Conservation (phyloP, 2,329 filamentous ascomycete species). For the Trichothecium roseum region DNA sequence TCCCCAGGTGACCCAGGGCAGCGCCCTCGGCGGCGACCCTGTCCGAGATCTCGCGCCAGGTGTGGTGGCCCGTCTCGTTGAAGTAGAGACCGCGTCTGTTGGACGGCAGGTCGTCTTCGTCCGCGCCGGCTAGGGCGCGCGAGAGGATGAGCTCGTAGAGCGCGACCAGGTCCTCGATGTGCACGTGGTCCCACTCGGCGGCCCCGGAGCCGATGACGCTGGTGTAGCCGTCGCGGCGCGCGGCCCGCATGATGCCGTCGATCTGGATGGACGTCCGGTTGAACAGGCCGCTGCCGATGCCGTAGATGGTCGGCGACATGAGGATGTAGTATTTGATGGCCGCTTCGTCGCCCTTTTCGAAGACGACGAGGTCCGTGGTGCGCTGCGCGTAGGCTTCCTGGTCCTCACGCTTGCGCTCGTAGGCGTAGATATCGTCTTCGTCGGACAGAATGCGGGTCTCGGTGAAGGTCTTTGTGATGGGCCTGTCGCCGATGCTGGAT, state of each 20-base stretch:
- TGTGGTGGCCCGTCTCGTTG: constrained; percentile 24
- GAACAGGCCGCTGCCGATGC: constrained; percentile 29
- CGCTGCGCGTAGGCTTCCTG: constrained; percentile 29
- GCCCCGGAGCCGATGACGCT: constrained; percentile 22
- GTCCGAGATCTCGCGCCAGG: constrained; percentile 26
- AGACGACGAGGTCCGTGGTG: constrained; percentile 30
- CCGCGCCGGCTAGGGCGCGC: constrained; percentile 18
- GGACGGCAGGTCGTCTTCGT: constrained; percentile 18
- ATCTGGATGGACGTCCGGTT: constrained; percentile 28
- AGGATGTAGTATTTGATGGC: constrained; percentile 34
- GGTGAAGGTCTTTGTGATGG: constrained; percentile 20
- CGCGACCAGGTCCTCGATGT: constrained; percentile 29
- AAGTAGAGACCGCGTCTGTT: constrained; percentile 32
- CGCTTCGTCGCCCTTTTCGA: constrained; percentile 24
- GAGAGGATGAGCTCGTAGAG: constrained; percentile 28
- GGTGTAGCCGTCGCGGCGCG: constrained; percentile 13
- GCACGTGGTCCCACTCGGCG: constrained; percentile 29
- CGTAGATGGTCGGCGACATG: constrained; percentile 36
- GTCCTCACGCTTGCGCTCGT: constrained; percentile 24
- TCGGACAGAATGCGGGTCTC: constrained; percentile 27
- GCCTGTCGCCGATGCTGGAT: constrained; percentile 31
- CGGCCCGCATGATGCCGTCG: constrained; percentile 17
- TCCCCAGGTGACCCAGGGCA: constrained; percentile 17
- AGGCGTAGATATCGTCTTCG: constrained; percentile 31
- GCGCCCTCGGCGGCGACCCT: constrained; percentile 16